Conservation (phyloP, 139 green algal species). For the Chlamydomonas sphaeroides region DNA sequence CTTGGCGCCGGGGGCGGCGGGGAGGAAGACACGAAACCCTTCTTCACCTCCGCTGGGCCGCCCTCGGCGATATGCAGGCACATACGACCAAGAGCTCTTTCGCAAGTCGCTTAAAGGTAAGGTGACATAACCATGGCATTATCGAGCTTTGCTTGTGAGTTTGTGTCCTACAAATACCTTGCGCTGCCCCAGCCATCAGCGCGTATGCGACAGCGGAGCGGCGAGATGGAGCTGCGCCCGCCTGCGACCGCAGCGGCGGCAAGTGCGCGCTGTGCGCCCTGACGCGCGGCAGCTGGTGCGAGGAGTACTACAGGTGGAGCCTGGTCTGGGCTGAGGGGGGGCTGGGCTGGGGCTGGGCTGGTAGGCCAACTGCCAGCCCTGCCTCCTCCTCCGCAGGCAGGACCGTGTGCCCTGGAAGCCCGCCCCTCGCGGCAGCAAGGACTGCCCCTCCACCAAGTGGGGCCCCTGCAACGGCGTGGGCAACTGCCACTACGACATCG, state of each 20-base stretch:
- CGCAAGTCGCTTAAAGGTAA: constrained; percentile 2
- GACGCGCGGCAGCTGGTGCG: constrained; percentile 22
- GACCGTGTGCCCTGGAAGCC: constrained; percentile 25
- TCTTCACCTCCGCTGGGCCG: too few species aligned
- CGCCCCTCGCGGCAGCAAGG: constrained; percentile 16
- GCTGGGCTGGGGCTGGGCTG: too few species aligned
- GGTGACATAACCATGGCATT: neutral
- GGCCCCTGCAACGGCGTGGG: constrained; percentile 35
- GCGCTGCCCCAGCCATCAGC: neutral
- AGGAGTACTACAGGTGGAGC: neutral
- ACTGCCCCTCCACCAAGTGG: constrained; percentile 28
- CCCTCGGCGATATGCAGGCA: neutral
- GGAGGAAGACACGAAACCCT: too few species aligned
- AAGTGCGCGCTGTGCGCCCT: constrained; percentile 20
- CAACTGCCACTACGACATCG: constrained; percentile 39
- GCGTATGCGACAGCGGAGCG: neutral
- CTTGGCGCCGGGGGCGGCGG: too few species aligned
- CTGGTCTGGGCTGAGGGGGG: too few species aligned
- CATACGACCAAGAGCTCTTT: constrained; percentile 12
- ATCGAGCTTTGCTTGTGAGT: neutral
- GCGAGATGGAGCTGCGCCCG: neutral
- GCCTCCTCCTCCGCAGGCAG: neutral
- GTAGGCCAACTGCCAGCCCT: neutral
- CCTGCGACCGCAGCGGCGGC: constrained; percentile 2
- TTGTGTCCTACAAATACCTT: neutral